Percentiles rank a stretch among this genome's conserved stretches.
phyloP scores from a whole-genome alignment of 2,329 filamentous ascomycete species.

The Ophiocordyceps camponoti-leonardi region DNA sequence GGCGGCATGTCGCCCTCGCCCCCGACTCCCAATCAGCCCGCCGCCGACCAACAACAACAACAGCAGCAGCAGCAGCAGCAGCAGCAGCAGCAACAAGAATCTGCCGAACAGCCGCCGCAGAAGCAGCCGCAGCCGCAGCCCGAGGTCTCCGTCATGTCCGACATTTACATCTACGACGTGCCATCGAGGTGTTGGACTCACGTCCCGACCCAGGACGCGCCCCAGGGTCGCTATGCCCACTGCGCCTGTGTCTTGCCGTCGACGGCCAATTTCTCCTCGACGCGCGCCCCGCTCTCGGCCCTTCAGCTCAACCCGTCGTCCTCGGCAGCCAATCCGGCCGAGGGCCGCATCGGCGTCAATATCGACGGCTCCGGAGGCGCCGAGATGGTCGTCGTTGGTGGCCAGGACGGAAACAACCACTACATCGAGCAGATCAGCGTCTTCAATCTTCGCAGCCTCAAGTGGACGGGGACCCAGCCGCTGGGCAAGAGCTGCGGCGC shows the following conservation, averaged over 20 bases:
- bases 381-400: constrained; percentile 93
- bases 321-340: constrained; percentile 64
- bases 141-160: constrained; percentile 93
- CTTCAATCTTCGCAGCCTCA: constrained; percentile 86
- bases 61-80: too few species aligned
- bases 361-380: constrained; percentile 84
- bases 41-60: not conserved
- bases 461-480: constrained; percentile 82
- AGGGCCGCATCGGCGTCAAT: constrained; percentile 72
- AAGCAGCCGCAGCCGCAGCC: constrained; percentile 30
- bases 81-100: not conserved
- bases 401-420: constrained; percentile 93
- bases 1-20: constrained; percentile 76
- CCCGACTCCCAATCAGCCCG: not conserved
- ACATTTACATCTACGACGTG: constrained; percentile 91
- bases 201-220: constrained; percentile 62
- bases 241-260: constrained; percentile 88
- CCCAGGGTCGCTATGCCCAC: constrained; percentile 90
- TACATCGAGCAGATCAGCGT: constrained; percentile 99
- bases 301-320: constrained; percentile 63
- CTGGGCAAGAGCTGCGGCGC: constrained; percentile 89
- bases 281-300: constrained; percentile 67
- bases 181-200: constrained; percentile 69
- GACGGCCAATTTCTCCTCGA: constrained; percentile 69
- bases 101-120: not conserved